A percentile compares a stretch with the other conserved stretches of the same genome.
These are phyloP conservation scores for Hibiscus syriacus DNA, from an alignment of 345 rosid species.

Conservation along the genomic window DNA sequence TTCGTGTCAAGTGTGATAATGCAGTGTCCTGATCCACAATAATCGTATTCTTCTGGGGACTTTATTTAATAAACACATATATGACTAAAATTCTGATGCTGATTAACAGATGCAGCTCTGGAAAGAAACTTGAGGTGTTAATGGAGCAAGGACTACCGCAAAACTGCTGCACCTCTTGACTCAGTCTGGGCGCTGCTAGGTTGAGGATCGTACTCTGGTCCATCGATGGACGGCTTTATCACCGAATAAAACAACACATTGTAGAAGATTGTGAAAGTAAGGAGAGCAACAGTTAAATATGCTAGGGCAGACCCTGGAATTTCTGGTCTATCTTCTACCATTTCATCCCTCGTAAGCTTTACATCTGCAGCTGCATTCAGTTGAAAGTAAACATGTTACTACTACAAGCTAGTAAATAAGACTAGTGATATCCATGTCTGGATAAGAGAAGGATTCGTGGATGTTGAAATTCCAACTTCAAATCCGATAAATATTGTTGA, in stretches of 20 bases:
- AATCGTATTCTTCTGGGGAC: no score
- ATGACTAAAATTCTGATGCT: no score
- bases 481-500: no score
- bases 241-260: constrained; percentile 52
- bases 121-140: no score
- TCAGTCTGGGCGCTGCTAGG: background rate
- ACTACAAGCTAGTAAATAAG: no score
- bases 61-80: no score
- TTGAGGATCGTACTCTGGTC: constrained; percentile 27
- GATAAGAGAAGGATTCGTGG: no score
- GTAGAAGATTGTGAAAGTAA: constrained; percentile 47
- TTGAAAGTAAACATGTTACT: background rate
- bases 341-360: constrained; percentile 30
- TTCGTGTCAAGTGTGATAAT: no score
- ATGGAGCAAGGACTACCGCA: constrained; percentile 19
- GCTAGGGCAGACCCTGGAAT: background rate
- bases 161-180: constrained; percentile 13
- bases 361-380: constrained; percentile 36
- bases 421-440: no score
- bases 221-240: constrained; percentile 60
- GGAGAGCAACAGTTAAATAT: background rate
- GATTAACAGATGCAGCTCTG: no score
- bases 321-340: constrained; percentile 30
- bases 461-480: no score
- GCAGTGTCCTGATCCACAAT: no score